Percentiles rank a stretch among this genome's conserved stretches.
These are phyloP conservation scores for Debaryomyces hansenii DNA, from an alignment of 805 yeast species.

Conservation along the genomic window DNA sequence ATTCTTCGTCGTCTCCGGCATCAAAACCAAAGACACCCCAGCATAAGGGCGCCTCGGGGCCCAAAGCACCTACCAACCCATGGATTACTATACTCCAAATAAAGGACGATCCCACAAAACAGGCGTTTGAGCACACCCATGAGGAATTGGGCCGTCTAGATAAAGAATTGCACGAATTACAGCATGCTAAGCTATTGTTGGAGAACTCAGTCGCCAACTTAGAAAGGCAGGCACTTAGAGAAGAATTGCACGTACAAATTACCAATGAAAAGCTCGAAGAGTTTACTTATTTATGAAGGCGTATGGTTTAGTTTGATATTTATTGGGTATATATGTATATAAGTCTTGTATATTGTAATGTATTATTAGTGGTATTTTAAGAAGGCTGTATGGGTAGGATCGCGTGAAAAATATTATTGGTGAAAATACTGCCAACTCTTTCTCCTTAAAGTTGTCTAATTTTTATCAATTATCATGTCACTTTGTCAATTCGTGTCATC, in stretches of 20 bases:
- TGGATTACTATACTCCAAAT: slow-evolving; percentile 34
- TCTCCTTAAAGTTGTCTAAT: too few relatives aligned
- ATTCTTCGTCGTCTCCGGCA: background rate
- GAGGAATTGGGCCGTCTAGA: slow-evolving; percentile 24
- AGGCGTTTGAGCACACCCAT: slow-evolving; percentile 24
- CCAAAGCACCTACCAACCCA: slow-evolving; percentile 20
- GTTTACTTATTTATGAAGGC: slow-evolving; percentile 36
- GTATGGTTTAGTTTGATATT: background rate
- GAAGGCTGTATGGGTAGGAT: background rate
- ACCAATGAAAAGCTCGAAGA: slow-evolving; percentile 52
- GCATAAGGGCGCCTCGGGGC: background rate
- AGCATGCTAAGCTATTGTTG: slow-evolving; percentile 21
- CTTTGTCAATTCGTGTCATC: slow-evolving; percentile 9
- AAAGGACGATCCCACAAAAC: slow-evolving; percentile 23
- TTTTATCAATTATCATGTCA: slow-evolving; percentile 4
- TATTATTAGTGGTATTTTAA: background rate
- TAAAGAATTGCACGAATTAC: slow-evolving; percentile 24
- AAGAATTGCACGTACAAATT: slow-evolving; percentile 34
- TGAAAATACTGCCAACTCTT: background rate
- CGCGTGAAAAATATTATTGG: background rate
- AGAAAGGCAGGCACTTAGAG: slow-evolving; percentile 27
- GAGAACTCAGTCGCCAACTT: slow-evolving; percentile 15
- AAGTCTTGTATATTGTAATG: slow-evolving; percentile 2
- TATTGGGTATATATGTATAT: background rate
- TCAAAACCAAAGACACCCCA: background rate